Evolutionary conservation across 345 rosid species (phyloP), one percentile per base, ranked within the genome.

Genomic region (Eutrema yunnanense): DNA sequence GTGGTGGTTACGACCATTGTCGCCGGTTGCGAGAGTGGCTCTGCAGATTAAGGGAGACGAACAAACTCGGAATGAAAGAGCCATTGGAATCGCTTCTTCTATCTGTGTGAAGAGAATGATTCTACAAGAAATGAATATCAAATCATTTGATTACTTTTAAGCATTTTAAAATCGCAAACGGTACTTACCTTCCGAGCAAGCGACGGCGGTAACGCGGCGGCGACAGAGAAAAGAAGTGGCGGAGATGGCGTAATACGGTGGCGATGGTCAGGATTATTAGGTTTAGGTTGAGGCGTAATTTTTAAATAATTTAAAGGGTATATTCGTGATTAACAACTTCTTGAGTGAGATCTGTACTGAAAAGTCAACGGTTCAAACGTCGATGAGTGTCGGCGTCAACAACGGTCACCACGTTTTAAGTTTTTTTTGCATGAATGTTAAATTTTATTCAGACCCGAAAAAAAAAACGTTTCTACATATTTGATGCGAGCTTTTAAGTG

Each of bases 11-110:
- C 49, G 51, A 44, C 12, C 29, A 44, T 51, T 42, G 62, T 65
- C 58, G 65, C 37, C 36, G 62, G 29, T 53, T 0, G 54, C 5
- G 46, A 77, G 69, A 53, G 57, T 51, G 60, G 80, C 77, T 54
- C 76, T 82, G 77, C 90, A 82, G 65, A 78, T 29, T 3, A 80
- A 22, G 0, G 85, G 78, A 56, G 81, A 33, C 3, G 75, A 71
- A 71, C 32, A 67, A 33, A 81, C 30, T 44, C 65, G 77, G 14
- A 75, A 42, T 4, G 81, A 75, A 53, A 82, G 77, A 16, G 77
- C 76, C 90, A 86, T 86, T 44, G 74, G 43, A 19, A 13, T 54
- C 30, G n/a, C 14, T 59, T 12, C 5, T 29, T 30, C 41, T 55
- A 47, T 64, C 56, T 54, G 32, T 26, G 3, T 8, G 12, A 52